Evolutionary conservation across 192 early-diverging fungal species (phyloP).

Genomic region (Backusella australiensis): DNA sequence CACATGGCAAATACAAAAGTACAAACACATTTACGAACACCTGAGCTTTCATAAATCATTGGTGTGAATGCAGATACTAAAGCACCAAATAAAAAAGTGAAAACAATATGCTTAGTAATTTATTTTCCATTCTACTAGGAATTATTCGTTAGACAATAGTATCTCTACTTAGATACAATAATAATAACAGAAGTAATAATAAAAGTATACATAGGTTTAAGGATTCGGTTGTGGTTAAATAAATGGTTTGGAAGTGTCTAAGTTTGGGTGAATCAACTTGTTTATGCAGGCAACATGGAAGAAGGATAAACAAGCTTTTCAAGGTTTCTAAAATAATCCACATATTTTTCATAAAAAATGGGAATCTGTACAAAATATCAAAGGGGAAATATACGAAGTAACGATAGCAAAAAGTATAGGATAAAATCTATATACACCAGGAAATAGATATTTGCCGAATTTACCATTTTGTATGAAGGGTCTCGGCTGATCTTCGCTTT

Average conservation of each 20-base stretch:
- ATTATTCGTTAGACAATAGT: neutral
- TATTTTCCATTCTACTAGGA: neutral
- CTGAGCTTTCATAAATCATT: neutral
- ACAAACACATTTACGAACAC: neutral
- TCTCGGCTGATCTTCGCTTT: constrained; percentile 8
- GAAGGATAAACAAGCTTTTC: constrained; percentile 6
- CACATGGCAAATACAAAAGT: neutral
- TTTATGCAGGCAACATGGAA: neutral
- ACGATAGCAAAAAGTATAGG: neutral
- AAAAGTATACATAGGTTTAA: neutral
- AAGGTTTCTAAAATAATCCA: constrained; percentile 3
- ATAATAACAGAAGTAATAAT: neutral
- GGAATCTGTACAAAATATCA: constrained; percentile 3
- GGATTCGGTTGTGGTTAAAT: neutral
- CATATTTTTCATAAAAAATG: constrained; percentile 3
- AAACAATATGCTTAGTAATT: neutral
- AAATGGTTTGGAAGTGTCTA: neutral
- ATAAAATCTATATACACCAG: constrained; percentile 8
- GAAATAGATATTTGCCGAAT: neutral
- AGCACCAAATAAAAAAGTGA: neutral
- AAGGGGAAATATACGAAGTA: neutral
- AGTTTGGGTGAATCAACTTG: neutral
- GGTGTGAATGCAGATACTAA: neutral
- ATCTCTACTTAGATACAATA: neutral
- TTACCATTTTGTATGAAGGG: neutral